These are phyloP conservation scores for Albifimbria verrucaria DNA, from an alignment of 2,329 filamentous ascomycete species.

Conservation along the genomic window DNA sequence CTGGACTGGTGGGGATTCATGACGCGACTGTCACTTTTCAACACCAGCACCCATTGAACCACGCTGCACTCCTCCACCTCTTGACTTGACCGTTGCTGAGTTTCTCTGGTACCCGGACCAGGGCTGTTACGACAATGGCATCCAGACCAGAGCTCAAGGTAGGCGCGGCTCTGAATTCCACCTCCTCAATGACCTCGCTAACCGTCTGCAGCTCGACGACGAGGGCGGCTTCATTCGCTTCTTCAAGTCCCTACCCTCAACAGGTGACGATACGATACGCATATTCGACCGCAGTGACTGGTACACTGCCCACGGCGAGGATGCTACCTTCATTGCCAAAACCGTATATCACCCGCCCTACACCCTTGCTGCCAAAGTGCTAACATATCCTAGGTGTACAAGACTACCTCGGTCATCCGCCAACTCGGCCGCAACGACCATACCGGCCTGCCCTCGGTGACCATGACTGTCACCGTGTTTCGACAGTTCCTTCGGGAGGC, in stretches of 20 bases:
- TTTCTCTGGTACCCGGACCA: too few relatives aligned
- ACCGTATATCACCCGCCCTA: slow-evolving; percentile 49
- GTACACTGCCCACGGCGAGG: slow-evolving; percentile 88
- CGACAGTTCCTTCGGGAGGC: slow-evolving; percentile 93
- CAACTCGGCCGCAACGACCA: slow-evolving; percentile 82
- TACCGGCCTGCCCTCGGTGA: slow-evolving; percentile 87
- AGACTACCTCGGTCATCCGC: slow-evolving; percentile 91
- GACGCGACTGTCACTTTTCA: slow-evolving; percentile 8
- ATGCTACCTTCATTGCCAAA: slow-evolving; percentile 79
- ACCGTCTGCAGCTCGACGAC: slow-evolving; percentile 72
- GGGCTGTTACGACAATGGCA: slow-evolving; percentile 51
- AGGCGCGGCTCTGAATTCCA: not conserved
- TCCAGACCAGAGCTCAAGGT: slow-evolving; percentile 72
- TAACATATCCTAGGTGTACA: slow-evolving; percentile 68
- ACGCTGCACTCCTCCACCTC: too few relatives aligned
- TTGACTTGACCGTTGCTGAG: too few relatives aligned
- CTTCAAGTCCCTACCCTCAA: slow-evolving; percentile 79
- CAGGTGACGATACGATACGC: slow-evolving; percentile 72
- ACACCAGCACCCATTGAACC: not conserved
- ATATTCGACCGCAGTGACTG: slow-evolving; percentile 94
- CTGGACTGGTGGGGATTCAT: not conserved
- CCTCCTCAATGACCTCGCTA: not conserved
- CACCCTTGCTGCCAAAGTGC: not conserved
- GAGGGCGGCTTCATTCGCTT: slow-evolving; percentile 96
- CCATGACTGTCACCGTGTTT: slow-evolving; percentile 92